Evolutionary conservation across 805 yeast genomes (phyloP).

Genomic region (Saccharomycopsis malanga): DNA sequence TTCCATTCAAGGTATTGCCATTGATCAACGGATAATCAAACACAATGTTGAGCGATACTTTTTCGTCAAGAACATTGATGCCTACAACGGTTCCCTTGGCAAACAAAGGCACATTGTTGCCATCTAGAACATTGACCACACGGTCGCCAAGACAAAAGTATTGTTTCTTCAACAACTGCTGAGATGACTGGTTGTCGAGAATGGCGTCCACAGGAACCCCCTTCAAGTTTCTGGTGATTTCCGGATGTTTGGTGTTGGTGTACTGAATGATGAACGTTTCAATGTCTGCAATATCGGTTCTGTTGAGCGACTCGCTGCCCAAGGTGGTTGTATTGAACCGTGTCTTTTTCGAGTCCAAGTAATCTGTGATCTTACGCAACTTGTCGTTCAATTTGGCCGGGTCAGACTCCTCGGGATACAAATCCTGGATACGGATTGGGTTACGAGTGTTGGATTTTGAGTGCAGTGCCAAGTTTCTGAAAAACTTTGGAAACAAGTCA

Average conservation of each 20-base stretch:
- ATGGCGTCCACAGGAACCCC: slow-evolving; percentile 84
- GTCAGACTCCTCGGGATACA: slow-evolving; percentile 32
- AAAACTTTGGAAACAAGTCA: slow-evolving; percentile 53
- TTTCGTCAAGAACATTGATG: slow-evolving; percentile 43
- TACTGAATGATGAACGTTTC: slow-evolving; percentile 52
- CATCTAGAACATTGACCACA: slow-evolving; percentile 72
- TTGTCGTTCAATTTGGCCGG: slow-evolving; percentile 26
- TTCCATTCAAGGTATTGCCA: slow-evolving; percentile 76
- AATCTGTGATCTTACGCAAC: slow-evolving; percentile 29
- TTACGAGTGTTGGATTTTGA: slow-evolving; percentile 6
- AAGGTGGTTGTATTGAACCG: slow-evolving; percentile 59
- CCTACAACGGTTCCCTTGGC: slow-evolving; percentile 87
- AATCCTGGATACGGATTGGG: slow-evolving; percentile 26
- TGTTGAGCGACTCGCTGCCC: slow-evolving; percentile 72
- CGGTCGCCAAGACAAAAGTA: slow-evolving; percentile 83
- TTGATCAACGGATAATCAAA: slow-evolving; percentile 80
- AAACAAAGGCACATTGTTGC: slow-evolving; percentile 84
- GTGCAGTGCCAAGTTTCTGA: slow-evolving; percentile 33
- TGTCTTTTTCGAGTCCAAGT: slow-evolving; percentile 45
- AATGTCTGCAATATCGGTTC: slow-evolving; percentile 54
- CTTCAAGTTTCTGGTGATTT: slow-evolving; percentile 50
- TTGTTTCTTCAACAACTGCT: slow-evolving; percentile 66
- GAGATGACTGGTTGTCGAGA: slow-evolving; percentile 66
- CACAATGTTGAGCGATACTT: slow-evolving; percentile 63
- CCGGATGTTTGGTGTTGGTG: slow-evolving; percentile 37